Evolutionary conservation across 768 basidiomycete genomes (phyloP).

Genomic region (Gymnopilus dilepis): DNA sequence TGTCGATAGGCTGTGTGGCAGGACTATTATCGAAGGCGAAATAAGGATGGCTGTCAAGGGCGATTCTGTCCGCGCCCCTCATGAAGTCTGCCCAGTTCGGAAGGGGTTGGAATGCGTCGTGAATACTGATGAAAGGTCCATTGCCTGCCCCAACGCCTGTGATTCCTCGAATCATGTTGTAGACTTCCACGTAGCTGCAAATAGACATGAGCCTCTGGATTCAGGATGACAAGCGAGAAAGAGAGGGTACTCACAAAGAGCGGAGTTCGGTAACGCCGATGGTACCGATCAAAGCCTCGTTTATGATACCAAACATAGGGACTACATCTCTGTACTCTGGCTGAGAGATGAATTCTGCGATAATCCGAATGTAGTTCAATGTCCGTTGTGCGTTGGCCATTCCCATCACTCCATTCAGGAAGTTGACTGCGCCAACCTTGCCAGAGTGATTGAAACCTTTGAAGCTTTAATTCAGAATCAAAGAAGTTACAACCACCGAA

Average conservation of each 20-base stretch:
- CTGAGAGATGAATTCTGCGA: slow-evolving; percentile 85
- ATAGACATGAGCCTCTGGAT: slow-evolving; percentile 18
- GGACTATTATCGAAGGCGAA: slow-evolving; percentile 52
- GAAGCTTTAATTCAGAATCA: neutral
- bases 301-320: slow-evolving; percentile 66
- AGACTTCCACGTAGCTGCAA: slow-evolving; percentile 59
- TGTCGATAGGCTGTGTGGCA: slow-evolving; percentile 41
- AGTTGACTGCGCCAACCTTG: slow-evolving; percentile 64
- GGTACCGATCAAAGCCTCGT: slow-evolving; percentile 57
- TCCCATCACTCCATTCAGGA: slow-evolving; percentile 80
- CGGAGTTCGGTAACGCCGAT: slow-evolving; percentile 64
- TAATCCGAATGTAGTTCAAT: slow-evolving; percentile 77
- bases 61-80: slow-evolving; percentile 46
- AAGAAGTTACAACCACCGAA: neutral
- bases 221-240: slow-evolving; percentile 22
- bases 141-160: slow-evolving; percentile 76
- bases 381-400: slow-evolving; percentile 84
- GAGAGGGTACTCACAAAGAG: slow-evolving; percentile 63
- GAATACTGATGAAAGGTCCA: slow-evolving; percentile 58
- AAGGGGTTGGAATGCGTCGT: slow-evolving; percentile 53
- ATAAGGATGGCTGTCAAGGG: slow-evolving; percentile 46
- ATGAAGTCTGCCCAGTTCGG: slow-evolving; percentile 39
- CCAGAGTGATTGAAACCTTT: slow-evolving; percentile 68
- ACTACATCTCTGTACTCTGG: slow-evolving; percentile 72
- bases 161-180: slow-evolving; percentile 70